These are phyloP conservation scores for Metroxylon sagu DNA, from an alignment of 176 grass and related monocot species.

Conservation along the genomic window DNA sequence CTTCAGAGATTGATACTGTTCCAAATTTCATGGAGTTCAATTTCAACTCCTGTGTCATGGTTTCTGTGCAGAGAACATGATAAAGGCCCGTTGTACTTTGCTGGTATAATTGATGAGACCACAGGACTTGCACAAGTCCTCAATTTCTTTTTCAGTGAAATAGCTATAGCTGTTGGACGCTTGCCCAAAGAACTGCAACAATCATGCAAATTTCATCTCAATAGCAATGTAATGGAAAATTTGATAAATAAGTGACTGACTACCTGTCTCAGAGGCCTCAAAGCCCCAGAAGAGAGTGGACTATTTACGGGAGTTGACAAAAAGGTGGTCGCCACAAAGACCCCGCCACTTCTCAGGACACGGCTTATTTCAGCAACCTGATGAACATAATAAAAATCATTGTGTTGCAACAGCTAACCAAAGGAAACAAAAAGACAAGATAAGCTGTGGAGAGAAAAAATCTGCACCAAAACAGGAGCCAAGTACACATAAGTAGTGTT, in stretches of 20 bases:
- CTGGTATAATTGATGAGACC: slow-evolving; percentile 72
- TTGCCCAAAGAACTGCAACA: slow-evolving; percentile 56
- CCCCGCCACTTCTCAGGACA: slow-evolving; percentile 58
- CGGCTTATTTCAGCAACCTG: slow-evolving; percentile 96
- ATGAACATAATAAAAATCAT: no score
- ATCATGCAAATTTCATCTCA: neutral
- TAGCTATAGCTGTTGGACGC: slow-evolving; percentile 66
- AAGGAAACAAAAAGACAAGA: no score
- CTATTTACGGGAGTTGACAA: slow-evolving; percentile 55
- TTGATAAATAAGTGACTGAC: neutral
- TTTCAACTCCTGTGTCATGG: slow-evolving; percentile 15
- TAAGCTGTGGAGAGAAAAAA: no score
- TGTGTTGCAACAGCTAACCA: no score
- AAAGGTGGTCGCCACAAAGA: slow-evolving; percentile 87
- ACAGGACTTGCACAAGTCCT: slow-evolving; percentile 71
- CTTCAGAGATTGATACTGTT: no score
- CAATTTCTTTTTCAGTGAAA: slow-evolving; percentile 75
- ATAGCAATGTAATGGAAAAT: neutral
- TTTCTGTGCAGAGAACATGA: slow-evolving; percentile 96
- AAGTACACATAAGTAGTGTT: no score
- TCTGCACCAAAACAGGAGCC: no score
- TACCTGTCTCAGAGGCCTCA: slow-evolving; percentile 71
- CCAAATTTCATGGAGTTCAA: no score
- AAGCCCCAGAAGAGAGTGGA: slow-evolving; percentile 42
- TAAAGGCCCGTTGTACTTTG: slow-evolving; percentile 54